Conservation (phyloP, 305 asterid genomes). For the Rubia balearica region DNA sequence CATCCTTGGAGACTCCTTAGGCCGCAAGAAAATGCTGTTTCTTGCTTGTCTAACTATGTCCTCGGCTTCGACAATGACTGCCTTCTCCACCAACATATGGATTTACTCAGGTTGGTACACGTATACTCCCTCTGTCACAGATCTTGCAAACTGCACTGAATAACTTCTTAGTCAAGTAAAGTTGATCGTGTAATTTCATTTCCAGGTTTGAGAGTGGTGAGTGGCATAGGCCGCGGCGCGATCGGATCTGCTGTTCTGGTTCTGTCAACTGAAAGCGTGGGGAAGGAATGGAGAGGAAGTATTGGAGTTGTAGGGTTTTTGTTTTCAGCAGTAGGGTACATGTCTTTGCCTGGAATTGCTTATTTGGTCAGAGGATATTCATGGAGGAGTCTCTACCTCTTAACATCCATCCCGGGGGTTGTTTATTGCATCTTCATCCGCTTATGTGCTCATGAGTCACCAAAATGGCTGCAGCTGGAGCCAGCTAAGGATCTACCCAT, state of each 20-base stretch:
- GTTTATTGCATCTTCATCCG: constrained; percentile 12
- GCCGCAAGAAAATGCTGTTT: constrained; percentile 27
- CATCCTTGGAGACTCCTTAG: constrained; percentile 29
- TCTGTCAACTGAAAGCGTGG: constrained; percentile 21
- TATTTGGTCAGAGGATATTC: constrained; percentile 15
- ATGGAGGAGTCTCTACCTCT: constrained; percentile 23
- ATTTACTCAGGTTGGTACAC: constrained; percentile 11
- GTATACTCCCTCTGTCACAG: no score
- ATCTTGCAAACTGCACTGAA: no score
- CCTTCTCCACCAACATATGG: constrained; percentile 24
- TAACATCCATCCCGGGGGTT: constrained; percentile 20
- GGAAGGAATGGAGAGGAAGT: constrained; percentile 21
- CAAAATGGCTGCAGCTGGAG: constrained; percentile 32
- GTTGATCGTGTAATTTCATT: no score
- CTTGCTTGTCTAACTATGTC: constrained; percentile 23
- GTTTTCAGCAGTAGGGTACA: constrained; percentile 20
- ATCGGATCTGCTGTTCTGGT: constrained; percentile 20
- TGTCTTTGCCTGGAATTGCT: constrained; percentile 24
- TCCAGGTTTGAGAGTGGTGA: constrained; percentile 14
- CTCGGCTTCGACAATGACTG: constrained; percentile 13
- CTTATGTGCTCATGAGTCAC: constrained; percentile 21
- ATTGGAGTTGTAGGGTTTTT: constrained; percentile 21
- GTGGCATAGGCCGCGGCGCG: constrained; percentile 21
- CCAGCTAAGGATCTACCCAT: constrained; percentile 20
- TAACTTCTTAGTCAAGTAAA: no score